A percentile compares a stretch with the other conserved stretches of the same genome.
Conservation (phyloP, 1,139 yeast genomes). For the Pichia sp. region DNA sequence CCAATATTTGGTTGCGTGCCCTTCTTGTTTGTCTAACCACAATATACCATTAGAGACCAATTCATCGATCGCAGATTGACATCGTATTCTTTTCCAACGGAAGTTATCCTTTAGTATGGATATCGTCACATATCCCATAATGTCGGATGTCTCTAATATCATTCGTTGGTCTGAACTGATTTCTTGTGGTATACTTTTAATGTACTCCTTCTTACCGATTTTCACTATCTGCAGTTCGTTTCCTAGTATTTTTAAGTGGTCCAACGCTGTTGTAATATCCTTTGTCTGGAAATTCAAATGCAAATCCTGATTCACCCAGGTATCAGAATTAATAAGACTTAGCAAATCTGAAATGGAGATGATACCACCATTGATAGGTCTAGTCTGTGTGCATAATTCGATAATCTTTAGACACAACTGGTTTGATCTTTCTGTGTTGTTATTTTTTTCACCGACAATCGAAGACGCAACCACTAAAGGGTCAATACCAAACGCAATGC, state of each 20-base stretch:
- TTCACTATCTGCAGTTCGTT: conserved; percentile 34
- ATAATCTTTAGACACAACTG: conserved; percentile 71
- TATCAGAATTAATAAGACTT: conserved; percentile 32
- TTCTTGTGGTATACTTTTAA: conserved; percentile 43
- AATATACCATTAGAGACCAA: conserved; percentile 78
- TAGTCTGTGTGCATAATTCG: conserved; percentile 69
- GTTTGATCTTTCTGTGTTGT: conserved; percentile 51
- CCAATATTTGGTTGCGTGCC: conserved; percentile 64
- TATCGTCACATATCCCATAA: conserved; percentile 64
- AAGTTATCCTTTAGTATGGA: conserved; percentile 66
- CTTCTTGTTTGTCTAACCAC: conserved; percentile 72
- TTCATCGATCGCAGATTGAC: conserved; percentile 65
- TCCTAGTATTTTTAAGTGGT: conserved; percentile 30
- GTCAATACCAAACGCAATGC: conserved; percentile 80
- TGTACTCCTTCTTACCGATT: conserved; percentile 33
- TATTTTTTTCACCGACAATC: conserved; percentile 14
- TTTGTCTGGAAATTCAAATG: conserved; percentile 31
- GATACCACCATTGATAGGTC: conserved; percentile 78
- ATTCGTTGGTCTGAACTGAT: conserved; percentile 62
- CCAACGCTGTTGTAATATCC: conserved; percentile 52
- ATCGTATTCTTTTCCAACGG: conserved; percentile 65
- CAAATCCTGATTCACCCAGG: conserved; percentile 36
- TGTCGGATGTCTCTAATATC: conserved; percentile 71
- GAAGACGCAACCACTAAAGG: conserved; percentile 53
- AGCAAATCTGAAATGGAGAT: conserved; percentile 62